Percentiles rank a stretch among this genome's conserved stretches.
phyloP scores from a whole-genome alignment of 1,139 yeast genomes.

The Yamadazyma friedrichii region DNA sequence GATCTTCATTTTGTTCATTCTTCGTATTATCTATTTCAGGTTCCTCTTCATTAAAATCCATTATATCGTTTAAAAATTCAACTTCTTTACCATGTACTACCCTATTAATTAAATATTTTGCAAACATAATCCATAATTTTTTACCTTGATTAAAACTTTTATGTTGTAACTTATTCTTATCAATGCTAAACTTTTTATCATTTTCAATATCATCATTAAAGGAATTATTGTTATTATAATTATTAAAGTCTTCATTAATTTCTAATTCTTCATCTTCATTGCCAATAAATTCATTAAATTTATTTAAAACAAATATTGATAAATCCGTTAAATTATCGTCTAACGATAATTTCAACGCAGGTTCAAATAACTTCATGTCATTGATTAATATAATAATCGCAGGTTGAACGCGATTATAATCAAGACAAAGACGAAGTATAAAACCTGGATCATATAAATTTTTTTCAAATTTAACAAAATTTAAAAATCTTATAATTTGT shows the following conservation, averaged over 20 bases:
- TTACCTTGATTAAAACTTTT: constrained; percentile 52
- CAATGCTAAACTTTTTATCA: constrained; percentile 18
- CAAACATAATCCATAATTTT: constrained; percentile 70
- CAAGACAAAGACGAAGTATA: constrained; percentile 70
- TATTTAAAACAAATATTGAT: constrained; percentile 42
- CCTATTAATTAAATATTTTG: constrained; percentile 54
- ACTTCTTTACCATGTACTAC: constrained; percentile 27
- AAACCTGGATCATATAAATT: constrained; percentile 65
- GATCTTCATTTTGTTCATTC: not conserved
- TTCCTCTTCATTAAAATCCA: constrained; percentile 1
- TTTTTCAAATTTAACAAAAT: constrained; percentile 22
- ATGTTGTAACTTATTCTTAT: constrained; percentile 32
- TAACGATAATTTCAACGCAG: constrained; percentile 76
- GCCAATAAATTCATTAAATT: constrained; percentile 27
- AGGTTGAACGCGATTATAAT: constrained; percentile 55
- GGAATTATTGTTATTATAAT: constrained; percentile 4
- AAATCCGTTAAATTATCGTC: constrained; percentile 58
- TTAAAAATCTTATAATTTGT: constrained; percentile 30
- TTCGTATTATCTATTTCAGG: constrained; percentile 1
- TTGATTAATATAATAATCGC: constrained; percentile 71
- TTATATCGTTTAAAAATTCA: constrained; percentile 20
- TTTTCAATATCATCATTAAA: constrained; percentile 7
- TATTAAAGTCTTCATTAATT: constrained; percentile 11
- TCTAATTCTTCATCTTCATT: constrained; percentile 12
- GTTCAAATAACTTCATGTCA: constrained; percentile 66